Evolutionary conservation across 2,329 filamentous ascomycete species (phyloP).

Genomic region (Trichoderma cornu-damae): DNA sequence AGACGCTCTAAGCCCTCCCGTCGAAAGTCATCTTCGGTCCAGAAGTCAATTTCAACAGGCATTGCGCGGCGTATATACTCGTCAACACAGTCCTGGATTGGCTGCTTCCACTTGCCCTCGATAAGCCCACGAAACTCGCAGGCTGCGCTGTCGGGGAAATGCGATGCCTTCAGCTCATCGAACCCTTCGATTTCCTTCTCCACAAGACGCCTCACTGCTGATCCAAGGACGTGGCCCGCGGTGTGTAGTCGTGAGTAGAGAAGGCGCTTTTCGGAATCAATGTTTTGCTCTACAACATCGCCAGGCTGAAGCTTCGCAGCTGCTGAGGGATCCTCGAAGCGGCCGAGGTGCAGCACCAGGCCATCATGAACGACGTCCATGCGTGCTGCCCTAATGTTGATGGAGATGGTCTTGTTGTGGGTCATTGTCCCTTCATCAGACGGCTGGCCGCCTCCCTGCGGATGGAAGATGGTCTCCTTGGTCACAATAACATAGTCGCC

Average conservation of each 20-base stretch:
- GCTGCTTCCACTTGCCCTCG: conserved; percentile 55
- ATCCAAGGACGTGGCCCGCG: conserved; percentile 66
- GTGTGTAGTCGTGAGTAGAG: conserved; percentile 67
- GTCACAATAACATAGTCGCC: conserved; percentile 56
- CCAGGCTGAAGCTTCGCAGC: conserved; percentile 31
- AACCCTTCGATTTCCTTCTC: conserved; percentile 49
- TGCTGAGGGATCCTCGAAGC: conserved; percentile 37
- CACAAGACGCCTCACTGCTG: conserved; percentile 58
- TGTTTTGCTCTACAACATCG: conserved; percentile 45
- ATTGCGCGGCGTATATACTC: conserved; percentile 51
- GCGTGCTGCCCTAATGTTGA: conserved; percentile 54
- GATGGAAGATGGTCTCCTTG: conserved; percentile 66
- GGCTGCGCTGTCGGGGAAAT: conserved; percentile 62
- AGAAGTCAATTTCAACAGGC: conserved; percentile 59
- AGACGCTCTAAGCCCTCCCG: conserved; percentile 50
- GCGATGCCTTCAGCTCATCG: conserved; percentile 65
- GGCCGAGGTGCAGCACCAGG: conserved; percentile 61
- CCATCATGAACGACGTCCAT: conserved; percentile 46
- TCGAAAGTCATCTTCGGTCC: conserved; percentile 58
- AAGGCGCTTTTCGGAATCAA: conserved; percentile 56
- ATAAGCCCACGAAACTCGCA: conserved; percentile 66
- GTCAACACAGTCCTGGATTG: conserved; percentile 58
- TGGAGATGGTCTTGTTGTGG: conserved; percentile 30
- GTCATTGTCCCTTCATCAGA: conserved; percentile 59
- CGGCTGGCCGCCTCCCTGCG: conserved; percentile 70